Conservation (phyloP, 129 eudicot genomes). For the Tanacetum coccineum region DNA sequence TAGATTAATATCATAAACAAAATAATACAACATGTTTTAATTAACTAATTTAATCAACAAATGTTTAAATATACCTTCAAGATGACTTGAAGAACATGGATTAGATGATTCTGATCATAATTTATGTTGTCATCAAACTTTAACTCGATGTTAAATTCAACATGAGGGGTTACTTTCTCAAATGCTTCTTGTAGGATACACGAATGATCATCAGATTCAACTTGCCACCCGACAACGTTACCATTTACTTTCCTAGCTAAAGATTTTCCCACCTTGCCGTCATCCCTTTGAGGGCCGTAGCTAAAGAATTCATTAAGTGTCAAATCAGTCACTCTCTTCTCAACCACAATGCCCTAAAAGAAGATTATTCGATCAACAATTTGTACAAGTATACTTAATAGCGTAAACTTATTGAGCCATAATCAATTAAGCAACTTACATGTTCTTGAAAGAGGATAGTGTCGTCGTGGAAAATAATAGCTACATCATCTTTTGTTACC, state of each 20-base stretch:
- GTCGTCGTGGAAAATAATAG: too few species aligned
- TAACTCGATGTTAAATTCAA: constrained; percentile 81
- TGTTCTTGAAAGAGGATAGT: too few species aligned
- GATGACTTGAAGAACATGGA: too few species aligned
- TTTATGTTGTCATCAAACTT: too few species aligned
- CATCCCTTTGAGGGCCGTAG: constrained; percentile 71
- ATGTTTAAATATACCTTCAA: too few species aligned
- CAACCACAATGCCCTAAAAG: too few species aligned
- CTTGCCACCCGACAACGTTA: constrained; percentile 38
- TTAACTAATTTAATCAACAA: too few species aligned
- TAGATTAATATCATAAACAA: too few species aligned
- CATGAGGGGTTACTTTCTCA: constrained; percentile 48
- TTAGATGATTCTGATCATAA: too few species aligned
- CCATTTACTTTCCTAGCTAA: constrained; percentile 74
- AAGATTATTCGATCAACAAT: constrained; percentile 5
- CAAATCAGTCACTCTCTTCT: constrained; percentile 79
- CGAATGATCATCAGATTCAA: constrained; percentile 40
- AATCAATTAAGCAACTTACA: too few species aligned
- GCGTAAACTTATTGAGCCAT: neutral
- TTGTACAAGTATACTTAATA: neutral
- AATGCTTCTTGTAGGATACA: constrained; percentile 86
- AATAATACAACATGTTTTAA: too few species aligned
- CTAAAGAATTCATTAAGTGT: constrained; percentile 50
- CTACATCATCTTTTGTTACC: too few species aligned
- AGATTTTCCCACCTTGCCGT: constrained; percentile 47